Evolutionary conservation across 2,329 filamentous ascomycete species (phyloP).

Genomic region (Pyrenochaeta sp.): DNA sequence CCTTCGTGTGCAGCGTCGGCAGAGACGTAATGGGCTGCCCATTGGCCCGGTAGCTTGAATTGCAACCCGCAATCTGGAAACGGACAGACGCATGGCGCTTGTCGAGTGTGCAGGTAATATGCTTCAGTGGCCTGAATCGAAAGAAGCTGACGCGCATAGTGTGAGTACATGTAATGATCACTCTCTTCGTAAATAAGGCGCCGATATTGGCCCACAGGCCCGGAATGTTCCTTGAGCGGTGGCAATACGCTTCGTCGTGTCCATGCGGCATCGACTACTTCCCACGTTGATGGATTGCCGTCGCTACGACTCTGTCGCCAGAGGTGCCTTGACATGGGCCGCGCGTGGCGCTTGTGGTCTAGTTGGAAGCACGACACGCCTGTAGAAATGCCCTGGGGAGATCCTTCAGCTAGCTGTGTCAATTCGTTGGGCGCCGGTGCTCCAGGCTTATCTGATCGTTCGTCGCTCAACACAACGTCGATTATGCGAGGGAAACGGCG

Average conservation of each 20-base stretch:
- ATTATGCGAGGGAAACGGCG: slow-evolving; percentile 7
- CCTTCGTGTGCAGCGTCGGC: background rate
- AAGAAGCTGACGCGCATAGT: background rate
- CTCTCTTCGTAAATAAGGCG: background rate
- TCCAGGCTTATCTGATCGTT: background rate
- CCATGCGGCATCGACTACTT: background rate
- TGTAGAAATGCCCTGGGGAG: background rate
- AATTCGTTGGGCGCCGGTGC: background rate
- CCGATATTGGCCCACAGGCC: slow-evolving; percentile 8
- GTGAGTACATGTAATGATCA: background rate
- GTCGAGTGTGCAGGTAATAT: slow-evolving; percentile 4
- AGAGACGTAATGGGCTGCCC: background rate
- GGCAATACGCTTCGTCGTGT: slow-evolving; percentile 2
- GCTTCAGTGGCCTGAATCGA: slow-evolving; percentile 5
- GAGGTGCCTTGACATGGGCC: background rate
- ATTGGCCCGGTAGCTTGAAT: slow-evolving; percentile 1
- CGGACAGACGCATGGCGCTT: slow-evolving; percentile 5
- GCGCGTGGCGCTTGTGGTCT: background rate
- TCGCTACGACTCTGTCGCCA: background rate
- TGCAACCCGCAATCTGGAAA: background rate
- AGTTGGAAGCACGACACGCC: background rate
- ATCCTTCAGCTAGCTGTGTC: background rate
- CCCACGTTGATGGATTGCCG: slow-evolving; percentile 3
- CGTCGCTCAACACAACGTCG: slow-evolving; percentile 13
- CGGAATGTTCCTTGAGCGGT: slow-evolving; percentile 4